Evolutionary conservation across 345 rosid genomes (phyloP), one percentile per base, ranked within the genome.

Genomic region (Bruguiera gymnorhiza): DNA sequence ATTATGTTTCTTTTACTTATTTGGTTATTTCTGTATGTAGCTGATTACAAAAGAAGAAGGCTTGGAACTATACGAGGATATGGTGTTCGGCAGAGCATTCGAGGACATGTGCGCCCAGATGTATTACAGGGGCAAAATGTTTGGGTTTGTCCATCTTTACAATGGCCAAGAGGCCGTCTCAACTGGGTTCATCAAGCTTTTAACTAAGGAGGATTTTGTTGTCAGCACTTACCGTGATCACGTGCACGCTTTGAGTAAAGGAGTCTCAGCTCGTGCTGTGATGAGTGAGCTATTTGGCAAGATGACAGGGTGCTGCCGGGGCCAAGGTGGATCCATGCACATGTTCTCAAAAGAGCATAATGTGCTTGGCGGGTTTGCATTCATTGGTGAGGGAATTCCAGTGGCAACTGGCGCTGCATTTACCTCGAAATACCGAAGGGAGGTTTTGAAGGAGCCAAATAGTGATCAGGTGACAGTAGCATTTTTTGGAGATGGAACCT

Each of bases 91-190:
- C 36, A 81, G 97, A 76, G 46, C 88, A 50, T 90, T 90, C 50
- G 97, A 90, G 79, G 94, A 90, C 80, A 90, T 90, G 94, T 90
- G 97, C 75, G 97, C 97, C 70, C 96, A 90, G 84, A 90, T 90
- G 96, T 88, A 90, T 65, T 88, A 90, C 79, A 80, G 91, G 69
- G 96, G 93, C 19, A 90, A 90, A 66, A 90, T 90, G 96, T 90
- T 90, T 66, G 96, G 93, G 60, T 90, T 88, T 52, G 96, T 90
- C 75, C 96, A 90, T 70, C 83, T 90, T 66, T 90, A 90, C 79
- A 90, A 88, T 71, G 96, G 96, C 3, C 96, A 88, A 78, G 96
- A 90, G 72, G 96, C 96, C 52, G 89, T 88, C 1, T 90, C 96
- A 1, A 88, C 87, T 68, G 93, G 96, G 1, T 90, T 90, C 65